Conservation (phyloP, 148 eudicot genomes). For the Dianthus caryophyllus region DNA sequence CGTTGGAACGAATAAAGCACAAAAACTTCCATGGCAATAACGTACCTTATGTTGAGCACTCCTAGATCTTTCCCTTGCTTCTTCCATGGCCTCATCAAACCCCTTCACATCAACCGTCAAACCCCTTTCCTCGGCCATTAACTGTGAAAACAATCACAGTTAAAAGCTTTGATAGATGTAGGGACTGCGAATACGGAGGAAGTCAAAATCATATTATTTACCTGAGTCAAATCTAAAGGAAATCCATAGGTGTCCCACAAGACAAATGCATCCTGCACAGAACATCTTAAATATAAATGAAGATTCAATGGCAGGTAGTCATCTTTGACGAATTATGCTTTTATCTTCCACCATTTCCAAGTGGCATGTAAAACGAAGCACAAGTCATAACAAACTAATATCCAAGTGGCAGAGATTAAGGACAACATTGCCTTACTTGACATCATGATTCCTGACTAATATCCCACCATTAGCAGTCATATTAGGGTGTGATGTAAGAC, state of each 20-base stretch:
- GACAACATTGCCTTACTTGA: background rate
- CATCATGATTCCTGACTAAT: background rate
- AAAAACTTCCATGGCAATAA: background rate
- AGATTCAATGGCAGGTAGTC: conserved; percentile 2
- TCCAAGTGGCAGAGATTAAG: background rate
- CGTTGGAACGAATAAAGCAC: background rate
- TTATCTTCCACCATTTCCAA: conserved; percentile 1
- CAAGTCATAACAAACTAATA: background rate
- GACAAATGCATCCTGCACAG: conserved; percentile 89
- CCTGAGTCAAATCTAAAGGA: conserved; percentile 96
- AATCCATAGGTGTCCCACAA: conserved; percentile 97
- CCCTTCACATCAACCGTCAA: conserved; percentile 75
- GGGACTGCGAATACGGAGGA: background rate
- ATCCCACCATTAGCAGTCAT: background rate
- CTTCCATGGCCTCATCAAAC: conserved; percentile 72
- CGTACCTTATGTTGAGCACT: conserved; percentile 76
- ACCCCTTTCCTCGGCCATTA: conserved; percentile 96
- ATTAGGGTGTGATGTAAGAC: background rate
- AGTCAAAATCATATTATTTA: conserved; percentile 17
- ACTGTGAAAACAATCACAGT: conserved; percentile 31
- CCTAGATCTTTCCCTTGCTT: conserved; percentile 89
- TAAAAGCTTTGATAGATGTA: background rate
- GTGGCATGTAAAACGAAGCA: background rate
- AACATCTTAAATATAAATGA: conserved; percentile 7
- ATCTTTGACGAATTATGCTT: background rate